Evolutionary conservation across 2,329 filamentous ascomycete genomes (phyloP).

Genomic region (Cercospora sp.): DNA sequence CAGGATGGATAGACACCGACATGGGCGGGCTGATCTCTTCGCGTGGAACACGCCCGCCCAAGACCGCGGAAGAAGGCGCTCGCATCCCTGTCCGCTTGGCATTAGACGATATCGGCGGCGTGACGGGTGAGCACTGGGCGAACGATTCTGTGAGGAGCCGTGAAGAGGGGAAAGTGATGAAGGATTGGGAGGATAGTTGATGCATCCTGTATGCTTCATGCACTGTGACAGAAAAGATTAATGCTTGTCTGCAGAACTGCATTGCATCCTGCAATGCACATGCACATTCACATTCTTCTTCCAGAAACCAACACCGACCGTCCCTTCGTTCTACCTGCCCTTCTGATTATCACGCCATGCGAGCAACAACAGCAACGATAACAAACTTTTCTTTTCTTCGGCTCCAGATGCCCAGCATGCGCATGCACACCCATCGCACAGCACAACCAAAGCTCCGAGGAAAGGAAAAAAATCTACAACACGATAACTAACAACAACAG

Average conservation of each 20-base stretch:
- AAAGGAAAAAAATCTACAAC: neutral
- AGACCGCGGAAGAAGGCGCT: conserved; percentile 41
- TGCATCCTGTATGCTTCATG: conserved; percentile 1
- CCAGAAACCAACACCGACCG: neutral
- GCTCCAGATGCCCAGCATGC: neutral
- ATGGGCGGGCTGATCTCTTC: conserved; percentile 39
- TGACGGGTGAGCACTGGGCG: conserved; percentile 42
- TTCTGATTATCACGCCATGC: neutral
- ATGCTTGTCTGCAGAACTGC: neutral
- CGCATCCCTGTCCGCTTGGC: conserved; percentile 41
- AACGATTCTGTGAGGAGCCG: conserved; percentile 39
- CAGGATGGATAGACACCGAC: conserved; percentile 43
- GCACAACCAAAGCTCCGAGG: conserved; percentile 1
- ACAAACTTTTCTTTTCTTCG: neutral
- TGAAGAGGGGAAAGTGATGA: conserved; percentile 34
- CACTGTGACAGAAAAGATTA: neutral
- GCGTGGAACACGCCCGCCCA: conserved; percentile 33
- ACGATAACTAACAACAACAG: neutral
- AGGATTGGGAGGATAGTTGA: conserved; percentile 34
- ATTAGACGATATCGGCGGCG: conserved; percentile 38
- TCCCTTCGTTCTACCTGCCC: neutral
- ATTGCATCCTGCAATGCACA: neutral
- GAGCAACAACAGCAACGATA: neutral
- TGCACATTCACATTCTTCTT: neutral
- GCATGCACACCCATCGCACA: neutral